Conservation (phyloP, 2,329 filamentous ascomycete species). For the Cladosporium sp. region DNA sequence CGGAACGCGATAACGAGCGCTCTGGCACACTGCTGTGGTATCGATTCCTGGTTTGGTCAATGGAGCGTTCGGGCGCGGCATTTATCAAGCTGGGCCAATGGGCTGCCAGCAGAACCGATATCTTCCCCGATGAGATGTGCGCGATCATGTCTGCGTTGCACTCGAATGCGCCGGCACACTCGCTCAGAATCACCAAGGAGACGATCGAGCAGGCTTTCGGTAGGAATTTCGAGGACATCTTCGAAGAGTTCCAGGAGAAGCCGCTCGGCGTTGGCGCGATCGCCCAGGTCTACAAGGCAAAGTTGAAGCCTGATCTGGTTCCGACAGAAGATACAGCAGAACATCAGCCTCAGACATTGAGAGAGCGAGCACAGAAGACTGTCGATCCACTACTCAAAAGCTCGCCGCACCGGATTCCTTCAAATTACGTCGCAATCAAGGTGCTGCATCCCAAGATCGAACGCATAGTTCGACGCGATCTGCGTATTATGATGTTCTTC, state of each 20-base stretch:
- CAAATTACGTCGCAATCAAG: slow-evolving; percentile 91
- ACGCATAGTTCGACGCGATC: slow-evolving; percentile 81
- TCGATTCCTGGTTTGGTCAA: slow-evolving; percentile 76
- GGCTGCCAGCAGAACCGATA: slow-evolving; percentile 94
- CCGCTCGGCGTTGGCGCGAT: slow-evolving; percentile 94
- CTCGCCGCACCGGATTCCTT: slow-evolving; percentile 80
- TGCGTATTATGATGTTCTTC: slow-evolving; percentile 93
- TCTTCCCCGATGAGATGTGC: slow-evolving; percentile 93
- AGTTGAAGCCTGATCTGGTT: slow-evolving; percentile 77
- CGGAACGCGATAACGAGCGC: slow-evolving; percentile 71
- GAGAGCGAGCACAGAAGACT: slow-evolving; percentile 73
- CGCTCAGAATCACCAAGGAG: slow-evolving; percentile 73
- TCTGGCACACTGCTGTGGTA: slow-evolving; percentile 94
- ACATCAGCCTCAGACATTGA: slow-evolving; percentile 58
- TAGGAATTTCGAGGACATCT: slow-evolving; percentile 82
- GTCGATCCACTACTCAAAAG: slow-evolving; percentile 87
- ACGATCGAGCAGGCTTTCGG: slow-evolving; percentile 84
- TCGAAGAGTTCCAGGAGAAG: slow-evolving; percentile 88
- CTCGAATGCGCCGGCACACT: slow-evolving; percentile 91
- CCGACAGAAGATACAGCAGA: slow-evolving; percentile 62
- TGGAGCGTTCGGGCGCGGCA: slow-evolving; percentile 91
- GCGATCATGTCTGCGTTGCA: slow-evolving; percentile 91
- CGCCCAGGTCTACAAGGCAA: slow-evolving; percentile 96
- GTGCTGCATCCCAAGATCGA: slow-evolving; percentile 93
- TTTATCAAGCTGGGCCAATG: slow-evolving; percentile 99